Evolutionary conservation across 768 basidiomycete species (phyloP).

Genomic region (Hygrocybe coccinea): DNA sequence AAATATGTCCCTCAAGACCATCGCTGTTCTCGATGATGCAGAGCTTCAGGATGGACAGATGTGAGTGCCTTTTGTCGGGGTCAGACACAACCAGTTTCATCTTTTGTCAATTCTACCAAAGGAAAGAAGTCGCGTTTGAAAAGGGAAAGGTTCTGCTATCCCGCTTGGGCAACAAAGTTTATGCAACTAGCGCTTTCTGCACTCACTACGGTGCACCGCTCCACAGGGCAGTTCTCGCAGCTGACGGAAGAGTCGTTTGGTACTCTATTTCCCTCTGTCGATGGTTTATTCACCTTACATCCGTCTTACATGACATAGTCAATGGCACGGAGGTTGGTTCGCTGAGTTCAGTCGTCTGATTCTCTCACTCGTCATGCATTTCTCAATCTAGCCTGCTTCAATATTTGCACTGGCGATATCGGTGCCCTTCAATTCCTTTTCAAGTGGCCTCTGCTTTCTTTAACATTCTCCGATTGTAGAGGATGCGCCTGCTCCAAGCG

Average conservation of each 20-base stretch:
- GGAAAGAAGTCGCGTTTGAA: constrained; percentile 81
- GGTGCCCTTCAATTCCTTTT: constrained; percentile 36
- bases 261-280: constrained; percentile 26
- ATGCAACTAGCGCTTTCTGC: constrained; percentile 80
- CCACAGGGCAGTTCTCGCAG: constrained; percentile 72
- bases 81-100: too few species aligned
- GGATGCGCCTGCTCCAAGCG: constrained; percentile 81
- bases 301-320: constrained; percentile 36
- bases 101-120: constrained; percentile 25
- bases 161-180: constrained; percentile 65
- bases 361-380: background rate
- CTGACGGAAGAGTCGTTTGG: constrained; percentile 79
- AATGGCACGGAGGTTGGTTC: constrained; percentile 77
- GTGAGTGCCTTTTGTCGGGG: constrained; percentile 35
- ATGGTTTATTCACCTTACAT: background rate
- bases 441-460: background rate
- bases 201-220: constrained; percentile 91
- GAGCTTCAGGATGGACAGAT: constrained; percentile 66
- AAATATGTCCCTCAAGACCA: constrained; percentile 45
- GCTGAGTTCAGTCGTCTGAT: background rate
- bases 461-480: constrained; percentile 41
- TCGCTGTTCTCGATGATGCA: constrained; percentile 53
- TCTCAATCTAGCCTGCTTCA: constrained; percentile 75
- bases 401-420: constrained; percentile 77
- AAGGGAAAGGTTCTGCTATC: constrained; percentile 75